Conservation (phyloP, 2,329 filamentous ascomycete species). For the Cladosporium phlei region DNA sequence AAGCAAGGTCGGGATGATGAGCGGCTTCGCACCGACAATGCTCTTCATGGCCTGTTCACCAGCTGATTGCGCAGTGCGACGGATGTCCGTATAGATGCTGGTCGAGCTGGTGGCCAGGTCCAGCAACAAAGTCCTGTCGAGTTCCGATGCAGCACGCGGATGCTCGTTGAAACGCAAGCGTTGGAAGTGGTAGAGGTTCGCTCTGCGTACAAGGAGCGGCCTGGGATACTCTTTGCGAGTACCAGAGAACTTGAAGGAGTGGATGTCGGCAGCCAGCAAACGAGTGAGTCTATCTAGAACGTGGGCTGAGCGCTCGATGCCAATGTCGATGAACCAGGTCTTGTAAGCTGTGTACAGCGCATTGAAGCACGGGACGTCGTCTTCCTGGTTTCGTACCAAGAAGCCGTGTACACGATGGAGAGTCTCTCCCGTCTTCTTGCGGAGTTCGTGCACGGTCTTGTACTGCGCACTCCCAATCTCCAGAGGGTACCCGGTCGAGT, state of each 20-base stretch:
- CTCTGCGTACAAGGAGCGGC: slow-evolving; percentile 84
- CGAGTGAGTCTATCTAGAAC: slow-evolving; percentile 82
- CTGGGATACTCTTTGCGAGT: slow-evolving; percentile 88
- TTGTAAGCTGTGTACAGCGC: slow-evolving; percentile 86
- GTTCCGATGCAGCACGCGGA: slow-evolving; percentile 78
- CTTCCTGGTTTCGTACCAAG: slow-evolving; percentile 77
- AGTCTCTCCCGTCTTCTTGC: slow-evolving; percentile 72
- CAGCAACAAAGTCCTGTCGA: slow-evolving; percentile 78
- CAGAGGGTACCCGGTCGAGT: slow-evolving; percentile 81
- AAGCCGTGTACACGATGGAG: slow-evolving; percentile 82
- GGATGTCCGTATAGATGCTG: slow-evolving; percentile 89
- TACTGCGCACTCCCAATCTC: slow-evolving; percentile 62
- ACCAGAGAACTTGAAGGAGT: slow-evolving; percentile 91
- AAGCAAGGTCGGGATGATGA: slow-evolving; percentile 86
- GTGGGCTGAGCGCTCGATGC: slow-evolving; percentile 91
- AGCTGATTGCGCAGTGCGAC: slow-evolving; percentile 86
- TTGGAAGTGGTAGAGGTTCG: slow-evolving; percentile 90
- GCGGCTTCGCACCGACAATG: slow-evolving; percentile 76
- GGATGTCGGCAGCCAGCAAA: slow-evolving; percentile 78
- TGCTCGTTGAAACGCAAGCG: slow-evolving; percentile 91
- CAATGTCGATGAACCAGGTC: slow-evolving; percentile 96
- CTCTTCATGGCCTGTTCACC: slow-evolving; percentile 91
- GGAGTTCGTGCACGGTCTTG: slow-evolving; percentile 70
- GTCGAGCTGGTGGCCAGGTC: slow-evolving; percentile 87
- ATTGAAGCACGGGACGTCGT: slow-evolving; percentile 94